phyloP scores from a whole-genome alignment of 306 rosid genomes.

The Vachellia pachyceras region DNA sequence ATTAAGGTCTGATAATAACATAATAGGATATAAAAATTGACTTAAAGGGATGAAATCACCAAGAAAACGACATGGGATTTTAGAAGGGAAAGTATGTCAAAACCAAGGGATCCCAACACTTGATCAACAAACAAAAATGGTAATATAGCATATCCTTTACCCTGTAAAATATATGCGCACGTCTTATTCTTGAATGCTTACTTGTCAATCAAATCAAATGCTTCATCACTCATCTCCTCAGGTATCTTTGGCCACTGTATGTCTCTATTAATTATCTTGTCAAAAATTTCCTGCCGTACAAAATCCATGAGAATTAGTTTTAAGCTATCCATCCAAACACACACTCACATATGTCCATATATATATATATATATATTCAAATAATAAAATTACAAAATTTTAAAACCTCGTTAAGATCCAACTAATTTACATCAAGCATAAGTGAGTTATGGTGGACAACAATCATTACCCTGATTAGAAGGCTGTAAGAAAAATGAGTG shows the following conservation, averaged over 20 bases:
- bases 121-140: not conserved
- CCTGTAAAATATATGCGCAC: not conserved
- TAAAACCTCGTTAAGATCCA: not conserved
- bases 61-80: too few relatives aligned
- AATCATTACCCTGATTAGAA: constrained; percentile 8
- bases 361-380: too few relatives aligned
- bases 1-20: too few relatives aligned
- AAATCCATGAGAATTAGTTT: constrained; percentile 34
- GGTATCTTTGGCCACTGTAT: constrained; percentile 92
- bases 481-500: not conserved
- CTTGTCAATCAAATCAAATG: constrained; percentile 85
- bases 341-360: too few relatives aligned
- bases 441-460: not conserved
- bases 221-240: constrained; percentile 80
- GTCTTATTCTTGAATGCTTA: constrained; percentile 44
- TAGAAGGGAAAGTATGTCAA: too few relatives aligned
- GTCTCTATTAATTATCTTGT: constrained; percentile 94
- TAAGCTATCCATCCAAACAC: too few relatives aligned
- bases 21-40: too few relatives aligned
- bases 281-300: constrained; percentile 83
- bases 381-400: not conserved
- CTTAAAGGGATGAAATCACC: too few relatives aligned
- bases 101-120: too few relatives aligned
- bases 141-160: not conserved
- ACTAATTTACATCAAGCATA: constrained; percentile 27